These are phyloP conservation scores for Cafeteria roenbergensis DNA, from an alignment of 108 stramenopile species.

Conservation along the genomic window DNA sequence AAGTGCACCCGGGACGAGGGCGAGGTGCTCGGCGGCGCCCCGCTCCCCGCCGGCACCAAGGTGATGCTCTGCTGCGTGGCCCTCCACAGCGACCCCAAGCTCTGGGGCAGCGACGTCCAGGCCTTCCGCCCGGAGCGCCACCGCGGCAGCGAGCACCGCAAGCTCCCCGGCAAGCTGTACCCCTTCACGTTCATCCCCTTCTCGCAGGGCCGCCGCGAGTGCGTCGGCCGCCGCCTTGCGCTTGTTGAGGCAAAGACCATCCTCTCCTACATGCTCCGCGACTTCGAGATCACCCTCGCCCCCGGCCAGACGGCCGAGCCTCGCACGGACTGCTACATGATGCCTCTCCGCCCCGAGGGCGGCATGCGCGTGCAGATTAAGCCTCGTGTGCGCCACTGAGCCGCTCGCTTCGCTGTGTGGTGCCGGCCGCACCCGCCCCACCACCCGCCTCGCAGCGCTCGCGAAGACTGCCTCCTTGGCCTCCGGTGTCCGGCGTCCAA, in stretches of 20 bases:
- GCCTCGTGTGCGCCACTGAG: too few species aligned
- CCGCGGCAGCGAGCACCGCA: not conserved
- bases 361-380: not conserved
- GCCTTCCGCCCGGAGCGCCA: constrained; percentile 13
- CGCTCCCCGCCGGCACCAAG: not conserved
- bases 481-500: too few species aligned
- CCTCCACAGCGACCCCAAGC: constrained; percentile 5
- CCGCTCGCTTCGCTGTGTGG: too few species aligned
- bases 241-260: constrained; percentile 7
- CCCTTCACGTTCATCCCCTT: constrained; percentile 12
- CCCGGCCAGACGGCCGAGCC: not conserved
- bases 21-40: not conserved
- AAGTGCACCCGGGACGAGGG: not conserved
- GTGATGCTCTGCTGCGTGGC: not conserved
- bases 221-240: constrained; percentile 15
- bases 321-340: constrained; percentile 4
- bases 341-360: not conserved
- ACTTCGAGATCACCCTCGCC: not conserved
- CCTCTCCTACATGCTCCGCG: constrained; percentile 8
- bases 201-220: constrained; percentile 14
- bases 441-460: too few species aligned
- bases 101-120: not conserved
- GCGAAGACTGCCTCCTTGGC: too few species aligned
- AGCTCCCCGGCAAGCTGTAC: not conserved
- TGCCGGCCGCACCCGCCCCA: too few species aligned